These are phyloP conservation scores for Leccinum obscurum DNA, from an alignment of 768 basidiomycete genomes.

Conservation along the genomic window DNA sequence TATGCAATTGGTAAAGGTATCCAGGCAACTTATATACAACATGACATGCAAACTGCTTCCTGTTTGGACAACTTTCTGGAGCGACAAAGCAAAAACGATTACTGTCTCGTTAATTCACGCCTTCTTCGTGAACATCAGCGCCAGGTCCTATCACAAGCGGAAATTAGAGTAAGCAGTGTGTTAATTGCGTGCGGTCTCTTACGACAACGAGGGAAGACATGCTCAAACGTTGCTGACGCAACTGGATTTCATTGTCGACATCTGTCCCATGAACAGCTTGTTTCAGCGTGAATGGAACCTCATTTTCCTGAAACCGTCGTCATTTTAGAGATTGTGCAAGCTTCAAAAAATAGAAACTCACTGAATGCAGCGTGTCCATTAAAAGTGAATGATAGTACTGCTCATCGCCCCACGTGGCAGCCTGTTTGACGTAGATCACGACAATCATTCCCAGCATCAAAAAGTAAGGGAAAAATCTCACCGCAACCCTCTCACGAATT, in stretches of 20 bases:
- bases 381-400: neutral
- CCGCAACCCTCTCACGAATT: constrained; percentile 27
- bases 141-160: constrained; percentile 24
- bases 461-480: constrained; percentile 11
- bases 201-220: constrained; percentile 26
- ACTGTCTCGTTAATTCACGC: neutral
- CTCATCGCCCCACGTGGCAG: neutral
- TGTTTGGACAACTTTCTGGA: neutral
- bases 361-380: neutral
- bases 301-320: constrained; percentile 14
- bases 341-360: constrained; percentile 5
- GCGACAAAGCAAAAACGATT: neutral
- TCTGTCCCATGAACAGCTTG: constrained; percentile 10
- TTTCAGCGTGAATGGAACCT: neutral
- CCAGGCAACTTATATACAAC: neutral
- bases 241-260: neutral
- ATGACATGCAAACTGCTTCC: neutral
- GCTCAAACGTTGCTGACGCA: constrained; percentile 16
- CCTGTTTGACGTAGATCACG: constrained; percentile 12
- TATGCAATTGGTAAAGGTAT: neutral
- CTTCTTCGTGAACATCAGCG: constrained; percentile 13
- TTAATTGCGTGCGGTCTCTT: constrained; percentile 3
- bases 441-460: constrained; percentile 12
- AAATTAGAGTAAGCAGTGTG: constrained; percentile 2
- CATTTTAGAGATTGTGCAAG: neutral